phyloP scores from a whole-genome alignment of 371 early-diverging fungal genomes.

The Vairimorpha necatrix region DNA sequence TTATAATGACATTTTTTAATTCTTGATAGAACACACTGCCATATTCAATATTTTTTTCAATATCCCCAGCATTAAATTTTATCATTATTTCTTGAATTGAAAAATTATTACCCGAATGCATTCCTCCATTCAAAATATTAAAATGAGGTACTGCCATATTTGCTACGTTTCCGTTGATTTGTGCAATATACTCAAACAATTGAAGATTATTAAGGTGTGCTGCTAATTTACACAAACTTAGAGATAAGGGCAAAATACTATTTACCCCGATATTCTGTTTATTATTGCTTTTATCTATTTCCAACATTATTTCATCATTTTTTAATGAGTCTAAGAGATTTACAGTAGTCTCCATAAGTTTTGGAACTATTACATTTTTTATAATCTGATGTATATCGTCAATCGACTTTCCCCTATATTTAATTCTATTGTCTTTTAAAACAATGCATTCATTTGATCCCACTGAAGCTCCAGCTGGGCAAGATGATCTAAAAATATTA shows the following conservation, averaged over 20 bases:
- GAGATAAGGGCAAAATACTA: conserved; percentile 89
- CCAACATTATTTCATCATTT: conserved; percentile 79
- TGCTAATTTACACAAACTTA: conserved; percentile 86
- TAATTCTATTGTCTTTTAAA: conserved; percentile 76
- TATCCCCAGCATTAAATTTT: conserved; percentile 47
- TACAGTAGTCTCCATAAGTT: conserved; percentile 69
- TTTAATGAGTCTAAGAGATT: conserved; percentile 75
- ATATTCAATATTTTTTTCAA: conserved; percentile 43
- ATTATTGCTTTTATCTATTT: conserved; percentile 84
- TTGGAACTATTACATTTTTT: conserved; percentile 75
- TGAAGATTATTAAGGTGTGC: conserved; percentile 80
- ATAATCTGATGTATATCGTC: conserved; percentile 82
- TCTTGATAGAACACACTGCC: conserved; percentile 81
- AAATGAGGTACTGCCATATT: conserved; percentile 89
- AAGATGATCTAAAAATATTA: conserved; percentile 83
- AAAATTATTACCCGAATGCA: conserved; percentile 94
- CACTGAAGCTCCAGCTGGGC: conserved; percentile 95
- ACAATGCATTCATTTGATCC: conserved; percentile 94
- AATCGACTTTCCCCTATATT: conserved; percentile 89
- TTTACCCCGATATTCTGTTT: conserved; percentile 84
- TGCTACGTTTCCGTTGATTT: conserved; percentile 69
- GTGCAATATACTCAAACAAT: conserved; percentile 80
- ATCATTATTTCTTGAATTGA: conserved; percentile 99
- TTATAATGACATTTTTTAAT: conserved; percentile 84
- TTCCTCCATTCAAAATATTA: conserved; percentile 98